Base-by-base conservation (phyloP, 148 eudicot species). In the Camellia lanceoleosa region DNA sequence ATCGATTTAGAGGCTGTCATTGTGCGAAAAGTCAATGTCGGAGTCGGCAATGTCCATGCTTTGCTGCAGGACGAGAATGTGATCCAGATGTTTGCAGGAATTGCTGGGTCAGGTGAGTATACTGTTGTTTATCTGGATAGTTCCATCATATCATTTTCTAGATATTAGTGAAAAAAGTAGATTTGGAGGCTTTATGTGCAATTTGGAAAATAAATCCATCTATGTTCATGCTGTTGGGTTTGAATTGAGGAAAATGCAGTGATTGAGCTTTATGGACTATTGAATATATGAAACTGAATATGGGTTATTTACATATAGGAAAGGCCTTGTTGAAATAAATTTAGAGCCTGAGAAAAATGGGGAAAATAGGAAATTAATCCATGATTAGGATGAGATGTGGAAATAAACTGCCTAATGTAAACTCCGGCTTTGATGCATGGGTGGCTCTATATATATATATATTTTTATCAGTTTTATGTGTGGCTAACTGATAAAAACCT, bases 21-120 rank as follows among this genome's bases (percentile, higher is more conserved):
- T 97, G 99, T 88, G 97, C 98, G 73, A 97, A 97, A 88, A 94
- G 98, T 85, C 97, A 97, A 85, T 97, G 99, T 80, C 88, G 99
- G 91, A 94, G 99, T 83, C 94, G 99, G 72, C 99, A 97, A 76
- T 97, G 99, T 83, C 99, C 99, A 11, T 97, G 99, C 82, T 97
- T 97, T 89, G 99, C 99, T 79, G 99, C 98, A 16, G 96, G 89
- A 74, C 88, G 99, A 82, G 99, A 97, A 84, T 97, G 99, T 83
- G 99, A 97, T 86, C 99, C 99, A 66, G 99, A 97, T 90, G 98
- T 97, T 74, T 97, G 99, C 84, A 89, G 98, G 81, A 94, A 97
- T 87, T 97, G 99, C 85, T 97, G 99, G 99, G 94, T 97, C 78
- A 82, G 99, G 99, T 97, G 81, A 89, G 86, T 44, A 7, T 80